A percentile compares a stretch with the other conserved stretches of the same genome.
phyloP scores from a whole-genome alignment of 73 alveolate genomes.

The Breviolum minutum region DNA sequence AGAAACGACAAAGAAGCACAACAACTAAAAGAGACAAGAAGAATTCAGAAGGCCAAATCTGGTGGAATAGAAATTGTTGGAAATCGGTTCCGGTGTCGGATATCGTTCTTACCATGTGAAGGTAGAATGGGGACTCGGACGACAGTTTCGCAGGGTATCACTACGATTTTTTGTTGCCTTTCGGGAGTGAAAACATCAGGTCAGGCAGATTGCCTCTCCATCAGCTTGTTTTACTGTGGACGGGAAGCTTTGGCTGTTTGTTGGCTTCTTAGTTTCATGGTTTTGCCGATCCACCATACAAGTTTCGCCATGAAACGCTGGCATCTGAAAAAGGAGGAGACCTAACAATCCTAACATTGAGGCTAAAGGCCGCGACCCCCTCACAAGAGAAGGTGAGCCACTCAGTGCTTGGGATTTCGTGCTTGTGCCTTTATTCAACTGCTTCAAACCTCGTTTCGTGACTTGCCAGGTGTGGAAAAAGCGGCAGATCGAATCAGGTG shows the following conservation, averaged over 20 bases:
- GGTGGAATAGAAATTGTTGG: no score
- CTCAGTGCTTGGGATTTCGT: background rate
- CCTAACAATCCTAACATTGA: background rate
- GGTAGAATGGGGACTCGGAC: no score
- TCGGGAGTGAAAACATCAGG: background rate
- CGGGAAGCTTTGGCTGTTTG: conserved; percentile 73
- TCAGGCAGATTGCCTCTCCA: conserved; percentile 10
- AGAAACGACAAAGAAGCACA: background rate
- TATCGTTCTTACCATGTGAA: no score
- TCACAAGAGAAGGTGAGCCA: conserved; percentile 42
- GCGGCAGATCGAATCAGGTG: conserved; percentile 57
- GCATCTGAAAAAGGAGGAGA: background rate
- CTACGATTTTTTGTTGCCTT: background rate
- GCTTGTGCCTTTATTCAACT: background rate
- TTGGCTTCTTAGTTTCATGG: background rate
- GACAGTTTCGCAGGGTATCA: no score
- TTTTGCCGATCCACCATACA: background rate
- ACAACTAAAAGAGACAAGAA: no score
- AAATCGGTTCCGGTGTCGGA: no score
- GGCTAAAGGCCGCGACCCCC: conserved; percentile 49
- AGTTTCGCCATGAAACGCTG: background rate
- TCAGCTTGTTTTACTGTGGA: conserved; percentile 63
- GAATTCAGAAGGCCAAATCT: no score
- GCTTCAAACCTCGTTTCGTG: no score
- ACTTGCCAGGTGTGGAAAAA: conserved; percentile 47